Percentiles rank a stretch among this genome's conserved stretches.
These are phyloP conservation scores for Euphorbia schlechtendalii DNA, from an alignment of 441 rosid species.

Conservation along the genomic window DNA sequence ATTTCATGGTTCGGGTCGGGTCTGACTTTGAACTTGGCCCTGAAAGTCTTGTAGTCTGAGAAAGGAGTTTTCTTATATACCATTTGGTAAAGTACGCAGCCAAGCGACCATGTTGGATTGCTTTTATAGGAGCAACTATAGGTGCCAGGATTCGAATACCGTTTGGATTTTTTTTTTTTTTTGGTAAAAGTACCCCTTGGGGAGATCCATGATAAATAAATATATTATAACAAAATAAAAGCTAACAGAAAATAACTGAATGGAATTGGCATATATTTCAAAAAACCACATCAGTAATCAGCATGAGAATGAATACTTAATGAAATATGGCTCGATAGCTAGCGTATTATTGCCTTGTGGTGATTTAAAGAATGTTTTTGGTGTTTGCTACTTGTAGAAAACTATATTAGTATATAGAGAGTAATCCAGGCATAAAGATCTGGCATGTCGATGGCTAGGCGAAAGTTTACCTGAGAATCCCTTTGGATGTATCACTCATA, in stretches of 20 bases:
- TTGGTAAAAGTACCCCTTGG: too few species aligned
- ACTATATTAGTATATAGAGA: neutral
- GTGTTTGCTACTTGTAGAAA: neutral
- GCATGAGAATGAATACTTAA: too few species aligned
- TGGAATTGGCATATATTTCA: too few species aligned
- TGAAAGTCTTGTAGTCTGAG: conserved; percentile 86
- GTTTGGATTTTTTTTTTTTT: too few species aligned
- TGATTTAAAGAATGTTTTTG: neutral
- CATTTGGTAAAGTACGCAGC: conserved; percentile 96
- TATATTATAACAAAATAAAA: neutral
- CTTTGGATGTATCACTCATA: conserved; percentile 91
- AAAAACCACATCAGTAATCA: too few species aligned
- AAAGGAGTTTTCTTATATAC: conserved; percentile 98
- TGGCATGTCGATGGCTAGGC: neutral
- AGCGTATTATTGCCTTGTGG: neutral
- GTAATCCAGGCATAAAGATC: neutral
- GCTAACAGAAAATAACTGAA: too few species aligned
- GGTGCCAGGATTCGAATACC: too few species aligned
- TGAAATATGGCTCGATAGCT: too few species aligned
- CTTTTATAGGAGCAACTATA: too few species aligned
- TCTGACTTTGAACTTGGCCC: conserved; percentile 97
- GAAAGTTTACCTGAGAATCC: conserved; percentile 80
- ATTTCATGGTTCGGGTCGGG: conserved; percentile 86
- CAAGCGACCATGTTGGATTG: conserved; percentile 99
- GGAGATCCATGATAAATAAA: neutral